Evolutionary conservation across 2,329 filamentous ascomycete species (phyloP).

Genomic region (Helminthosporium solani): DNA sequence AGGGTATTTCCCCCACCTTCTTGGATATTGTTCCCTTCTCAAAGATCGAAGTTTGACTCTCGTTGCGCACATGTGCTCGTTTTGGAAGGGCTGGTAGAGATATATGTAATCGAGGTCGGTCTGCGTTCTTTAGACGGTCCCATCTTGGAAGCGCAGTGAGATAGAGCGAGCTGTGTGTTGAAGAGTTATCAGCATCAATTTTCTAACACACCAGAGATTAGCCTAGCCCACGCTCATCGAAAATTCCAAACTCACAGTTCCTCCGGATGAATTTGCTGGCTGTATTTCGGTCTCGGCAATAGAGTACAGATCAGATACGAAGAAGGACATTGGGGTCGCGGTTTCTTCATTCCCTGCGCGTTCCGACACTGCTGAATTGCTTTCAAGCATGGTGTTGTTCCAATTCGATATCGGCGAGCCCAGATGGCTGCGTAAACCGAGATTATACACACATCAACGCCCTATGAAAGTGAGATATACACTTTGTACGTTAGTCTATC

Average conservation of each 20-base stretch:
- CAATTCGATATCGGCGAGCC: slow-evolving; percentile 9
- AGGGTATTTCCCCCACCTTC: not conserved
- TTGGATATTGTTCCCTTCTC: slow-evolving; percentile 7
- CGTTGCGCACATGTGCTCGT: slow-evolving; percentile 7
- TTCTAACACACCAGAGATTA: no score
- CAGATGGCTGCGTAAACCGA: slow-evolving; percentile 8
- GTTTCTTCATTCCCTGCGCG: slow-evolving; percentile 2
- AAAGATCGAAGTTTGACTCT: slow-evolving; percentile 9
- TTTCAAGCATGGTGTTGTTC: slow-evolving; percentile 10
- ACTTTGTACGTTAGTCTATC: slow-evolving; percentile 7
- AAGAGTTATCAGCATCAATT: slow-evolving; percentile 8
- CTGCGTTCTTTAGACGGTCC: slow-evolving; percentile 5
- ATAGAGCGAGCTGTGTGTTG: slow-evolving; percentile 7
- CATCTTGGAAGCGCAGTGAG: slow-evolving; percentile 17
- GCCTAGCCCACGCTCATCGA: no score
- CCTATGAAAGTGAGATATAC: slow-evolving; percentile 2
- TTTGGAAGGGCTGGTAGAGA: slow-evolving; percentile 1
- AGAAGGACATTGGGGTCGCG: slow-evolving; percentile 9
- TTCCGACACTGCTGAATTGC: not conserved
- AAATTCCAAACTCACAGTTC: slow-evolving; percentile 13
- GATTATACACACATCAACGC: slow-evolving; percentile 5
- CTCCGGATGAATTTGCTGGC: slow-evolving; percentile 1
- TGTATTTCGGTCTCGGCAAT: slow-evolving; percentile 3
- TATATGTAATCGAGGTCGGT: slow-evolving; percentile 2
- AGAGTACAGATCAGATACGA: slow-evolving; percentile 10